Percentiles rank a stretch among this genome's conserved stretches.
These are phyloP conservation scores for Fraxinus excelsior DNA, from an alignment of 257 asterid species.

Conservation along the genomic window DNA sequence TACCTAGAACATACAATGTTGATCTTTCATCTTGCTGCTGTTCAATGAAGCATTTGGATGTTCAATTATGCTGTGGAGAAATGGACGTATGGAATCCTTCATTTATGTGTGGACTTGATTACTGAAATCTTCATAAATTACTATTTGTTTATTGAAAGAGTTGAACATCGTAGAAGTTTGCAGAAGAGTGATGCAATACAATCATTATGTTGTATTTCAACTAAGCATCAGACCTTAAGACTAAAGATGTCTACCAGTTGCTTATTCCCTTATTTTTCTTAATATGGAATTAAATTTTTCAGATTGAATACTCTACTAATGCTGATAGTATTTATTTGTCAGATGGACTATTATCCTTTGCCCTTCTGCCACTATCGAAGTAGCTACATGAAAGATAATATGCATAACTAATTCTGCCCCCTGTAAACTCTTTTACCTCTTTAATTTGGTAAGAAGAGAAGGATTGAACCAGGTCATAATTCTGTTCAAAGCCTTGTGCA, in stretches of 20 bases:
- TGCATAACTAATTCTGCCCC: background rate
- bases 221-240: background rate
- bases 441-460: background rate
- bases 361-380: background rate
- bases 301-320: constrained; percentile 17
- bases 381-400: background rate
- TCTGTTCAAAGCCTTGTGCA: constrained; percentile 3
- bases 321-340: constrained; percentile 5
- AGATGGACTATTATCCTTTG: background rate
- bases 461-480: constrained; percentile 19
- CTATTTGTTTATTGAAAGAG: constrained; percentile 13
- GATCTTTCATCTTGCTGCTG: background rate
- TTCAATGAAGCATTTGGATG: constrained; percentile 7
- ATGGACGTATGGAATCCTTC: background rate
- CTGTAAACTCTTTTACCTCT: background rate
- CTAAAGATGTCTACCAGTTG: constrained; percentile 13
- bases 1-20: background rate
- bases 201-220: constrained; percentile 12
- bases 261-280: constrained; percentile 9
- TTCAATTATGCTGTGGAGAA: constrained; percentile 6
- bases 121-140: constrained; percentile 1
- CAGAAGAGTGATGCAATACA: background rate
- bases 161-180: constrained; percentile 13
- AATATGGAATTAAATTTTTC: constrained; percentile 7
- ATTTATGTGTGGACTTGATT: background rate